A percentile compares a stretch with the other conserved stretches of the same genome.
phyloP scores from a whole-genome alignment of 345 rosid genomes.

The Gossypium turneri region DNA sequence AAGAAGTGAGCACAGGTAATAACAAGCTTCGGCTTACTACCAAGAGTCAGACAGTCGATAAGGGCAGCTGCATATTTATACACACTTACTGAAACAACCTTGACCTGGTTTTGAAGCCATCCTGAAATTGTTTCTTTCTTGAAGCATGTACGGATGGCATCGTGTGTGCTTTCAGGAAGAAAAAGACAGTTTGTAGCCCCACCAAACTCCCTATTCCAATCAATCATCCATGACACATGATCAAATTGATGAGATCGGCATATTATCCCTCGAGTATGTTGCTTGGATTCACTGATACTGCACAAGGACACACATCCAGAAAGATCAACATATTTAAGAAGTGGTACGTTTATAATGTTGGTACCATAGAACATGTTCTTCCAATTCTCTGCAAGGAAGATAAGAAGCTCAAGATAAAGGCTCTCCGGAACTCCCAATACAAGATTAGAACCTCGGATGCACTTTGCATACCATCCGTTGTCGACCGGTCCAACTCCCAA shows the following conservation, averaged over 20 bases:
- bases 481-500: slow-evolving; percentile 42
- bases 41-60: slow-evolving; percentile 16
- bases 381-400: slow-evolving; percentile 56
- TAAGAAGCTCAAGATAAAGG: slow-evolving; percentile 45
- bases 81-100: slow-evolving; percentile 16
- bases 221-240: slow-evolving; percentile 43
- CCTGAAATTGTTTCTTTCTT: slow-evolving; percentile 11
- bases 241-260: slow-evolving; percentile 16
- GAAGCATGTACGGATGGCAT: slow-evolving; percentile 26
- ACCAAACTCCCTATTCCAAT: slow-evolving; percentile 50
- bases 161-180: slow-evolving; percentile 37
- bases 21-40: slow-evolving; percentile 30
- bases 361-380: slow-evolving; percentile 28
- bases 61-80: slow-evolving; percentile 31
- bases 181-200: slow-evolving; percentile 33
- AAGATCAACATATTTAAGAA: slow-evolving; percentile 42
- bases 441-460: slow-evolving; percentile 53
- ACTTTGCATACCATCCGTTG: slow-evolving; percentile 55
- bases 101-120: slow-evolving; percentile 39
- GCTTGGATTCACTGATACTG: slow-evolving; percentile 25
- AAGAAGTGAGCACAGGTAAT: slow-evolving; percentile 56
- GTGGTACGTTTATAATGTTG: slow-evolving; percentile 34
- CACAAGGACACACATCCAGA: slow-evolving; percentile 34
- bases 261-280: not conserved
- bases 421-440: slow-evolving; percentile 41